phyloP scores from a whole-genome alignment of 106 monocot species.

The Xerophyta viscosa region DNA sequence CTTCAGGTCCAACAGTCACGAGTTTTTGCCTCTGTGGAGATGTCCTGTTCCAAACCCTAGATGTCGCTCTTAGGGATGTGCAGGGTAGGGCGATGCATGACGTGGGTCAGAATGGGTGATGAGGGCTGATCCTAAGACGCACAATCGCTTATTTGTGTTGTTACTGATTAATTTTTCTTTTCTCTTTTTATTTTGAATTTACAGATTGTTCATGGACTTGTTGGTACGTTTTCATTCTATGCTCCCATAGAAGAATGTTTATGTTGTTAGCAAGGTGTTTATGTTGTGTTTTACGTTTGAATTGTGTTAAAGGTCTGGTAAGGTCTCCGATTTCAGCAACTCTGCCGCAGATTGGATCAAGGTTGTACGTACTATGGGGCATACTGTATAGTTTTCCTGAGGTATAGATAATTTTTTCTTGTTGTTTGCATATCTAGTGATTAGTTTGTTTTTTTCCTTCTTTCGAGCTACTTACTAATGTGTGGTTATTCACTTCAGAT shows the following conservation, averaged over 20 bases:
- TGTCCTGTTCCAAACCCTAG: too few relatives aligned
- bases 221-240: constrained; percentile 19
- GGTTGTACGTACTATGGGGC: constrained; percentile 69
- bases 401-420: too few relatives aligned
- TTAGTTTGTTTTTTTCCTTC: too few relatives aligned
- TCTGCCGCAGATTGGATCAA: constrained; percentile 65
- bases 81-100: too few relatives aligned
- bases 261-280: neutral
- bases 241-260: too few relatives aligned
- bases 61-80: too few relatives aligned
- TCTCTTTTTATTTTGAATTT: neutral
- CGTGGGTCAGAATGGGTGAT: too few relatives aligned
- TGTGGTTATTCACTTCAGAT: constrained; percentile 34
- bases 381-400: constrained; percentile 75
- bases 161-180: neutral
- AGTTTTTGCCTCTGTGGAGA: too few relatives aligned
- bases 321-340: constrained; percentile 78
- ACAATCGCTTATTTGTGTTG: constrained; percentile 1
- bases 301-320: constrained; percentile 44
- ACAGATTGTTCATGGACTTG: constrained; percentile 56
- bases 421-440: too few relatives aligned
- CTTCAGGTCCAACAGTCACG: too few relatives aligned
- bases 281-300: neutral
- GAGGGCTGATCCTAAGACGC: too few relatives aligned
- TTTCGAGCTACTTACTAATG: neutral